Percentiles rank a stretch among this genome's conserved stretches.
Evolutionary conservation across 352 stramenopile species (phyloP).

Genomic region (Salisapilia sapeloensis): DNA sequence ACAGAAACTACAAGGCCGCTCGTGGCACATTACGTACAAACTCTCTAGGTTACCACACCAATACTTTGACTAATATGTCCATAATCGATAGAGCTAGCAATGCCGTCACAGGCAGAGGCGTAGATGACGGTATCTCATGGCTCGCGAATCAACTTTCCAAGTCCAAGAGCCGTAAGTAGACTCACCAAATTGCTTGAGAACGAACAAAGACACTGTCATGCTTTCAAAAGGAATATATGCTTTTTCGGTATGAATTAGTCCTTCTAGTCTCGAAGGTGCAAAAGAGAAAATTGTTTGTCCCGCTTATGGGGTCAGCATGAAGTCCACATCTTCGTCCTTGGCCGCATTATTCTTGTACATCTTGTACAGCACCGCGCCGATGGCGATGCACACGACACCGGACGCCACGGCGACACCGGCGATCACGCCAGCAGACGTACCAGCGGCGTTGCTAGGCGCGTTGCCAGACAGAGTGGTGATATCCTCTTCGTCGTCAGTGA

Average conservation of each 20-base stretch:
- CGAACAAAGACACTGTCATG: constrained; percentile 1
- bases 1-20: constrained; percentile 56
- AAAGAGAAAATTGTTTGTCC: too few relatives aligned
- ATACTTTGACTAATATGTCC: not conserved
- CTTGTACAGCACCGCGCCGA: constrained; percentile 16
- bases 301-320: too few relatives aligned
- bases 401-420: constrained; percentile 11
- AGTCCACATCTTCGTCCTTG: too few relatives aligned
- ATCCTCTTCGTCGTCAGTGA: too few relatives aligned
- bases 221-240: constrained; percentile 1
- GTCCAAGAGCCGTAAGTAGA: constrained; percentile 31
- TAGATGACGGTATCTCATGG: constrained; percentile 73
- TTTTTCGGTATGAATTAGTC: too few relatives aligned
- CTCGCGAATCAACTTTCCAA: constrained; percentile 62
- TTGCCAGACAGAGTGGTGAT: not conserved
- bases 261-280: too few relatives aligned
- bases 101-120: constrained; percentile 50
- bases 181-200: not conserved
- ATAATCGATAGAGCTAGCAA: constrained; percentile 43
- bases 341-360: too few relatives aligned
- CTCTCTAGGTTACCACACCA: not conserved
- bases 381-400: constrained; percentile 10
- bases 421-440: constrained; percentile 12
- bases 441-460: too few relatives aligned
- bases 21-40: constrained; percentile 71